Percentiles rank a stretch among this genome's conserved stretches.
Evolutionary conservation across 2,329 filamentous ascomycete species (phyloP).

Genomic region (Niveomyces coronatus): DNA sequence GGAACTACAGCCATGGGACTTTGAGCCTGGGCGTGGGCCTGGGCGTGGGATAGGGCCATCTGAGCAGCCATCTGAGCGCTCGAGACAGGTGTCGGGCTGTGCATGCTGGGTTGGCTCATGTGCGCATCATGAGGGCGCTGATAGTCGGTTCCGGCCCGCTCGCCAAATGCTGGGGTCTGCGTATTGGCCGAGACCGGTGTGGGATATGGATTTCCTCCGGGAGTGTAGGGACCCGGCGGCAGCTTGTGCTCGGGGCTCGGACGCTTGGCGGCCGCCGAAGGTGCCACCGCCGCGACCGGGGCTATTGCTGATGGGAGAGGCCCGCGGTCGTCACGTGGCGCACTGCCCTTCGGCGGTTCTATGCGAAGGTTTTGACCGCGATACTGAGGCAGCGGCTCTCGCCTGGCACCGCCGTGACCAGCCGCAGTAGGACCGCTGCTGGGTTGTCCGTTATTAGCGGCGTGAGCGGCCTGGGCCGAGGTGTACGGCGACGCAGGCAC

Average conservation of each 20-base stretch:
- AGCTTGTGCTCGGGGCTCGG: constrained; percentile 54
- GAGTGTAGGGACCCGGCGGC: constrained; percentile 45
- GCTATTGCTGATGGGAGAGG: constrained; percentile 51
- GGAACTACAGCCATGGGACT: constrained; percentile 1
- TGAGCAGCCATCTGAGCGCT: constrained; percentile 48
- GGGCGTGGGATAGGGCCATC: constrained; percentile 42
- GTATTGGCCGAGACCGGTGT: constrained; percentile 52
- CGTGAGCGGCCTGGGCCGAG: constrained; percentile 32
- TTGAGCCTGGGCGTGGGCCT: constrained; percentile 21
- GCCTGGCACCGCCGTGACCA: constrained; percentile 34
- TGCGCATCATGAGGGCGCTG: constrained; percentile 45
- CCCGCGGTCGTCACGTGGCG: constrained; percentile 46
- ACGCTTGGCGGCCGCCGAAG: too few relatives aligned
- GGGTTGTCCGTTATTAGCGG: constrained; percentile 27
- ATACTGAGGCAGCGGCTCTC: constrained; percentile 48
- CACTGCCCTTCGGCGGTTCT: constrained; percentile 50
- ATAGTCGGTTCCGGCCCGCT: constrained; percentile 47
- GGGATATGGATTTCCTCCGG: constrained; percentile 43
- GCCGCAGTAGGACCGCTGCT: too few relatives aligned
- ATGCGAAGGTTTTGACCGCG: constrained; percentile 53
- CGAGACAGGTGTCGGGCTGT: constrained; percentile 33
- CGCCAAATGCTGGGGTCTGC: constrained; percentile 33
- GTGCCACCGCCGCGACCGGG: constrained; percentile 41
- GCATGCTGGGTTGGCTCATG: constrained; percentile 38
- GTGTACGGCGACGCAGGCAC: constrained; percentile 31